A percentile compares a stretch with the other conserved stretches of the same genome.
These are phyloP conservation scores for Collybiopsis confluens DNA, from an alignment of 768 basidiomycete species.

Conservation along the genomic window DNA sequence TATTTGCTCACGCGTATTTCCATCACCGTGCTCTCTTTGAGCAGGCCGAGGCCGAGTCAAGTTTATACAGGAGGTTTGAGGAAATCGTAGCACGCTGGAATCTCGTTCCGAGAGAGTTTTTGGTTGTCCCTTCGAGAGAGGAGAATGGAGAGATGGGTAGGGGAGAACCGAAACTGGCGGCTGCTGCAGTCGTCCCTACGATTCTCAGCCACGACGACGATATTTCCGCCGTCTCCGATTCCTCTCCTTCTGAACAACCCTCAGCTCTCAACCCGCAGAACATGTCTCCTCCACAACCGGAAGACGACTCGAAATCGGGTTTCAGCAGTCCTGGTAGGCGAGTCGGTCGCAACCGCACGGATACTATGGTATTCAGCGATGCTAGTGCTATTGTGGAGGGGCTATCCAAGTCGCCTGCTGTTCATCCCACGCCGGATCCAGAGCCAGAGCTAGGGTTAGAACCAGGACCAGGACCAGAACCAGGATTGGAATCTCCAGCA, in stretches of 20 bases:
- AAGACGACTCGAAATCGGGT: background rate
- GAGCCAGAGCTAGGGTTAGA: too few relatives aligned
- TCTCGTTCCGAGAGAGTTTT: conserved; percentile 77
- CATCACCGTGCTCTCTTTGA: conserved; percentile 91
- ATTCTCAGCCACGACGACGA: background rate
- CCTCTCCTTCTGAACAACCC: background rate
- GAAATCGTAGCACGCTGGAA: conserved; percentile 77
- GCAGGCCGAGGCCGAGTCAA: conserved; percentile 86
- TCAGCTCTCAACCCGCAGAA: background rate
- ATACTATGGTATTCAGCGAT: conserved; percentile 47
- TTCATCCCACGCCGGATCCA: background rate
- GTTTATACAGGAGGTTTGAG: conserved; percentile 86
- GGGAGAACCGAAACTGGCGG: conserved; percentile 38
- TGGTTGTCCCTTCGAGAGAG: conserved; percentile 64
- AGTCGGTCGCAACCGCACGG: conserved; percentile 42
- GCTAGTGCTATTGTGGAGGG: conserved; percentile 5
- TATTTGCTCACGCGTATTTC: conserved; percentile 96
- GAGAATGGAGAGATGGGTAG: conserved; percentile 24
- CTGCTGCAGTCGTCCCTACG: conserved; percentile 28
- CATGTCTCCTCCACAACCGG: background rate
- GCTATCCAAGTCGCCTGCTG: conserved; percentile 1
- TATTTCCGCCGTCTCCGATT: background rate
- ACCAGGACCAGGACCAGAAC: too few relatives aligned
- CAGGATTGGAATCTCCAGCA: too few relatives aligned
- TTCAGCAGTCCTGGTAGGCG: conserved; percentile 26